Conservation (phyloP, 176 grass and related monocot genomes). For the Bothriochloa decipiens region DNA sequence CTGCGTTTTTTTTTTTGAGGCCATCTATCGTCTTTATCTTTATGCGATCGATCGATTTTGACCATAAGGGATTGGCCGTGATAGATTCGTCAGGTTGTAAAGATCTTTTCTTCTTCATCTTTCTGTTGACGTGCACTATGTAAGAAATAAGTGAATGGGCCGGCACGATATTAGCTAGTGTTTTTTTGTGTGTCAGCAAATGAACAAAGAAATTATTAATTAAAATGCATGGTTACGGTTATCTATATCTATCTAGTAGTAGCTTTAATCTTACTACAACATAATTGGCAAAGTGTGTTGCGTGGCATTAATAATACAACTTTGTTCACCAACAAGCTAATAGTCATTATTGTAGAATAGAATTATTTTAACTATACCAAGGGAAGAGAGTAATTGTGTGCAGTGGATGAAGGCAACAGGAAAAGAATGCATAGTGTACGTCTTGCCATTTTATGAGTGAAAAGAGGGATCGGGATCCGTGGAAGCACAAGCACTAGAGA, state of each 20-base stretch:
- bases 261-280: not conserved
- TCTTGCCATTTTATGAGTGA: not conserved
- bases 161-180: not conserved
- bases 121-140: not conserved
- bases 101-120: not conserved
- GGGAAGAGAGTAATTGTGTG: not conserved
- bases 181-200: not conserved
- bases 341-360: not conserved
- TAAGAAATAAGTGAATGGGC: not conserved
- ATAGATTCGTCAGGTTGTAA: not conserved
- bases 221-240: not conserved
- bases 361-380: not conserved
- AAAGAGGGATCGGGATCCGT: not conserved
- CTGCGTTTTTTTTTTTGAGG: not conserved
- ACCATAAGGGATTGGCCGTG: not conserved
- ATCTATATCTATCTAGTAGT: not conserved
- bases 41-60: not conserved
- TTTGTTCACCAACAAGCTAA: not conserved
- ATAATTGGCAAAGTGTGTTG: not conserved
- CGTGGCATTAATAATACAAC: not conserved
- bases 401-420: not conserved
- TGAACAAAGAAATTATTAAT: not conserved
- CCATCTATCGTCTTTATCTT: not conserved
- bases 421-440: not conserved
- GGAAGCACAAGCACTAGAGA: not conserved